phyloP scores from a whole-genome alignment of 2,329 filamentous ascomycete species.

The Fusarium sp. region DNA sequence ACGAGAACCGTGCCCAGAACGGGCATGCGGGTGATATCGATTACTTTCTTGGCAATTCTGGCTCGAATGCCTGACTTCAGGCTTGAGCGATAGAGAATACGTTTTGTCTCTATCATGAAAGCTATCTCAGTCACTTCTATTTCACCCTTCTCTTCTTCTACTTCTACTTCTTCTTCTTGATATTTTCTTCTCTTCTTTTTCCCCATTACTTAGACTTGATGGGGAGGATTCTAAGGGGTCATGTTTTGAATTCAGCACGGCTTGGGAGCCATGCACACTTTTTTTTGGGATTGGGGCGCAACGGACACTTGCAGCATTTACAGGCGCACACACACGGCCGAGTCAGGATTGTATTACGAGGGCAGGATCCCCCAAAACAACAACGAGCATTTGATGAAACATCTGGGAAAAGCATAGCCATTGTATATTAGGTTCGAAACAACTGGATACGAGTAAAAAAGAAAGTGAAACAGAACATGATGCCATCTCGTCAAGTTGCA shows the following conservation, averaged over 20 bases:
- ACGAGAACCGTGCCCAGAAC: constrained; percentile 70
- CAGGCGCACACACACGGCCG: constrained; percentile 24
- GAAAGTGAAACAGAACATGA: constrained; percentile 11
- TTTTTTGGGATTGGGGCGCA: constrained; percentile 15
- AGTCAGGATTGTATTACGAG: constrained; percentile 25
- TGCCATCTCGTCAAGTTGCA: background rate
- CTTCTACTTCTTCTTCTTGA: background rate
- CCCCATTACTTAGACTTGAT: background rate
- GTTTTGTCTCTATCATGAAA: background rate
- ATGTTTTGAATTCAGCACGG: constrained; percentile 3
- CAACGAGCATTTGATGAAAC: constrained; percentile 25
- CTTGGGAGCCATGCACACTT: background rate
- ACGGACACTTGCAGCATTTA: constrained; percentile 38
- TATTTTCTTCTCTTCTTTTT: background rate
- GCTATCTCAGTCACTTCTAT: background rate
- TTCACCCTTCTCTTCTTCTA: background rate
- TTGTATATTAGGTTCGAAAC: constrained; percentile 31
- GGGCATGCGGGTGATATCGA: constrained; percentile 81
- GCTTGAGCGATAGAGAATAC: background rate
- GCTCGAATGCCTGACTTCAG: constrained; percentile 20
- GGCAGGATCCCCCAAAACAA: constrained; percentile 28
- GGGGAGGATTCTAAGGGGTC: background rate
- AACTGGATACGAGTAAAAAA: constrained; percentile 1
- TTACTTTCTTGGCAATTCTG: constrained; percentile 70
- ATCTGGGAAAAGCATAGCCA: constrained; percentile 22